Evolutionary conservation across 768 basidiomycete species (phyloP).

Genomic region (Phallus indusiatus): DNA sequence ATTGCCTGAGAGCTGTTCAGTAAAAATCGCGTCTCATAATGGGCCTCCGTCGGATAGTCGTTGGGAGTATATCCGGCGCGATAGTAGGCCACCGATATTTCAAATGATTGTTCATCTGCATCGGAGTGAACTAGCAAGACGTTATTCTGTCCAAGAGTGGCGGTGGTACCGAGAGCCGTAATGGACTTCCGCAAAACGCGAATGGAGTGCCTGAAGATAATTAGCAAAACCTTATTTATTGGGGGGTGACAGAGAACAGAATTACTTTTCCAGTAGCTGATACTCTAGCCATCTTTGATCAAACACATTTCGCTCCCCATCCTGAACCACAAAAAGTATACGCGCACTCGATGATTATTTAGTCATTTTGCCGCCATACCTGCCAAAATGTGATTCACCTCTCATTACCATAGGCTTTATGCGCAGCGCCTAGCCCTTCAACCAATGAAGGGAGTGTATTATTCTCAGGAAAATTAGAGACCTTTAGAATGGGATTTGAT

Average conservation of each 20-base stretch:
- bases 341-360: constrained; percentile 27
- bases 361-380: not conserved
- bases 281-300: constrained; percentile 89
- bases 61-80: constrained; percentile 80
- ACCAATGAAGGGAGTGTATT: constrained; percentile 60
- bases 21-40: constrained; percentile 65
- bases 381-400: constrained; percentile 30
- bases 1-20: constrained; percentile 80
- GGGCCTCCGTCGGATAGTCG: constrained; percentile 58
- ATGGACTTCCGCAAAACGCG: constrained; percentile 70
- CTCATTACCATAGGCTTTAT: constrained; percentile 55
- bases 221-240: not conserved
- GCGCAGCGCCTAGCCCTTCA: constrained; percentile 69
- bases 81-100: constrained; percentile 87
- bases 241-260: constrained; percentile 8
- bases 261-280: constrained; percentile 68
- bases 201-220: constrained; percentile 53
- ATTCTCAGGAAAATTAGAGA: constrained; percentile 63
- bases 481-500: constrained; percentile 40
- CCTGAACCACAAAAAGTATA: constrained; percentile 85
- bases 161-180: constrained; percentile 50
- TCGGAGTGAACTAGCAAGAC: constrained; percentile 21
- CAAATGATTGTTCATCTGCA: constrained; percentile 31
- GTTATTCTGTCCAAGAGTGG: constrained; percentile 34
- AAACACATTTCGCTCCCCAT: constrained; percentile 86